Conservation (phyloP, 306 rosid species). For the Vigna radiata region DNA sequence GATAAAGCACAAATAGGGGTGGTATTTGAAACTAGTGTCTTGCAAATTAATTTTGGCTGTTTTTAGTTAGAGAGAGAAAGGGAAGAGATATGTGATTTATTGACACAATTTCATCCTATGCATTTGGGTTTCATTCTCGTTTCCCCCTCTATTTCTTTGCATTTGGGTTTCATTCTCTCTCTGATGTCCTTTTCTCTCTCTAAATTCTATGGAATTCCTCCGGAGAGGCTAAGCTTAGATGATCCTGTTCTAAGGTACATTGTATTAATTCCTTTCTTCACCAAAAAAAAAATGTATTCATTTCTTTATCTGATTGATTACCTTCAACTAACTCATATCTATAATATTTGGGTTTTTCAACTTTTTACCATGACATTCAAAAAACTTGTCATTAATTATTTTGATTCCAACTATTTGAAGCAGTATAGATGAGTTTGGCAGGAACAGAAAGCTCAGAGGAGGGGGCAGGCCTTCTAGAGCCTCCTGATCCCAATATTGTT, state of each 20-base stretch:
- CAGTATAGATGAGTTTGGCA: background rate
- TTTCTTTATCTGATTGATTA: background rate
- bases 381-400: background rate
- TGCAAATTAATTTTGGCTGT: background rate
- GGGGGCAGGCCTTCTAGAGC: conserved; percentile 1
- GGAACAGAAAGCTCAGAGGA: background rate
- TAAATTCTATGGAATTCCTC: conserved; percentile 2
- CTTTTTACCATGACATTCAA: background rate
- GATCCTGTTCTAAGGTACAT: background rate
- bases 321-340: background rate
- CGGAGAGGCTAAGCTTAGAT: background rate
- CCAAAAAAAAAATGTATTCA: background rate
- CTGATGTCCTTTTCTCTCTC: conserved; percentile 7
- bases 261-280: background rate
- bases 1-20: background rate
- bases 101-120: background rate
- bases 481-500: conserved; percentile 13
- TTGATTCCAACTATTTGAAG: background rate
- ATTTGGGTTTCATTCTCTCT: background rate
- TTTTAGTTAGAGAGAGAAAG: conserved; percentile 6
- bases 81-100: background rate
- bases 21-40: background rate
- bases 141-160: background rate
- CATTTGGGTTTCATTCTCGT: background rate
- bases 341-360: background rate